These are phyloP conservation scores for Achaetomium macrosporum DNA, from an alignment of 2,329 filamentous ascomycete genomes.

Conservation along the genomic window DNA sequence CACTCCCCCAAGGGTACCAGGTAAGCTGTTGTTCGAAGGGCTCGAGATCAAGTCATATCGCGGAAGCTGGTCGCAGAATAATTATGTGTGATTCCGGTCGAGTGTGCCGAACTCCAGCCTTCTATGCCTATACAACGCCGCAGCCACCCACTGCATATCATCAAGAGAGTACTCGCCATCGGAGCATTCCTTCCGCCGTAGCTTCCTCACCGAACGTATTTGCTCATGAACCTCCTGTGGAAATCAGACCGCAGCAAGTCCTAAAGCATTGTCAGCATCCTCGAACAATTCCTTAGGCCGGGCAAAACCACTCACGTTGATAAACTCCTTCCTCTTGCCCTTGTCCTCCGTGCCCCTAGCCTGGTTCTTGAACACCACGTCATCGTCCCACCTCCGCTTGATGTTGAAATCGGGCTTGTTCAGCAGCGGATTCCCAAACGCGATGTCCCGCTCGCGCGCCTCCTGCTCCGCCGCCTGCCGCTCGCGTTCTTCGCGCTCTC, in stretches of 20 bases:
- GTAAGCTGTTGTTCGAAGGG: too few species aligned
- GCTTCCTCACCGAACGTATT: slow-evolving; percentile 48
- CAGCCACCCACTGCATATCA: too few species aligned
- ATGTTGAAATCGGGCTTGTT: slow-evolving; percentile 86
- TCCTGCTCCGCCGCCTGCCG: slow-evolving; percentile 76
- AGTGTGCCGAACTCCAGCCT: neutral
- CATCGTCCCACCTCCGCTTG: slow-evolving; percentile 93
- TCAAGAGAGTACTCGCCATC: too few species aligned
- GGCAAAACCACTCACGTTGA: slow-evolving; percentile 62
- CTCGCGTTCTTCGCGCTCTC: slow-evolving; percentile 76
- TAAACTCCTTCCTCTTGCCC: slow-evolving; percentile 84
- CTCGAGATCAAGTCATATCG: too few species aligned
- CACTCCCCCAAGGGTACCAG: too few species aligned
- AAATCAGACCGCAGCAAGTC: slow-evolving; percentile 92
- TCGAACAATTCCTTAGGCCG: neutral
- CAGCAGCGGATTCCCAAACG: slow-evolving; percentile 83
- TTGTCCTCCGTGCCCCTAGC: slow-evolving; percentile 90
- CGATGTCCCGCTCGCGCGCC: slow-evolving; percentile 79
- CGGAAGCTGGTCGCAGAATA: too few species aligned
- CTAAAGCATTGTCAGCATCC: slow-evolving; percentile 37
- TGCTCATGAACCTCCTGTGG: slow-evolving; percentile 92
- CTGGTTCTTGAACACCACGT: slow-evolving; percentile 99
- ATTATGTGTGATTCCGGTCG: neutral
- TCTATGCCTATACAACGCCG: neutral
- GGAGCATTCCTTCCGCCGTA: neutral